These are phyloP conservation scores for Bathelium albidoporum DNA, from an alignment of 495 filamentous ascomycete species.

Conservation along the genomic window DNA sequence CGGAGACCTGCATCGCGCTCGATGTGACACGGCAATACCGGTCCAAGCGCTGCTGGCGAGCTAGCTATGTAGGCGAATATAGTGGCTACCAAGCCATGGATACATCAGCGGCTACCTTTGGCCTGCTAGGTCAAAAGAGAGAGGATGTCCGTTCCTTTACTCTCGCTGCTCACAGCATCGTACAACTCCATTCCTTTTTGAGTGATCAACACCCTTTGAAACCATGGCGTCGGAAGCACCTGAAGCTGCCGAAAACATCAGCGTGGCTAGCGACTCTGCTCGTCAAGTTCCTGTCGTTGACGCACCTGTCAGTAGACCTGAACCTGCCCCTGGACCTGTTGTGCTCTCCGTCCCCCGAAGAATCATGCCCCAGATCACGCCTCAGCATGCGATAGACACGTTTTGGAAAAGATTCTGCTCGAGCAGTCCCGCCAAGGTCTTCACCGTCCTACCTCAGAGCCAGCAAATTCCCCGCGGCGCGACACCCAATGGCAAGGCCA, in stretches of 20 bases:
- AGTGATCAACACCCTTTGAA: background rate
- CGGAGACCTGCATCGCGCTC: background rate
- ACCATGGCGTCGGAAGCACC: background rate
- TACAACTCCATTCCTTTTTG: background rate
- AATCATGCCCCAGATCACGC: constrained; percentile 36
- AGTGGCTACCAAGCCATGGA: background rate
- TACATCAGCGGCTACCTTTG: background rate
- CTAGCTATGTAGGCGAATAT: background rate
- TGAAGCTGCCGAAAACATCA: background rate
- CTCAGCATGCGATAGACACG: constrained; percentile 61
- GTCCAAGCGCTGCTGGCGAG: background rate
- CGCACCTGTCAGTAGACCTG: background rate
- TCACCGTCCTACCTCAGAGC: constrained; percentile 64
- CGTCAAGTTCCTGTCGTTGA: background rate
- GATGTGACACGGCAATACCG: background rate
- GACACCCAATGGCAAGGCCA: constrained; percentile 42
- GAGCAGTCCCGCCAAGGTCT: constrained; percentile 52
- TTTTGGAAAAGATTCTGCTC: constrained; percentile 73
- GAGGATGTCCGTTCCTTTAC: too few relatives aligned
- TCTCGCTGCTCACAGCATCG: too few relatives aligned
- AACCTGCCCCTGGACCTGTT: background rate
- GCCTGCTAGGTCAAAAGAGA: background rate
- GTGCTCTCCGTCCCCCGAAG: background rate
- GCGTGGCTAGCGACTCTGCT: background rate
- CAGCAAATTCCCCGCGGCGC: constrained; percentile 48